Base-by-base conservation (phyloP, 1,284 basidiomycete species). In the Ustilago nuda region DNA sequence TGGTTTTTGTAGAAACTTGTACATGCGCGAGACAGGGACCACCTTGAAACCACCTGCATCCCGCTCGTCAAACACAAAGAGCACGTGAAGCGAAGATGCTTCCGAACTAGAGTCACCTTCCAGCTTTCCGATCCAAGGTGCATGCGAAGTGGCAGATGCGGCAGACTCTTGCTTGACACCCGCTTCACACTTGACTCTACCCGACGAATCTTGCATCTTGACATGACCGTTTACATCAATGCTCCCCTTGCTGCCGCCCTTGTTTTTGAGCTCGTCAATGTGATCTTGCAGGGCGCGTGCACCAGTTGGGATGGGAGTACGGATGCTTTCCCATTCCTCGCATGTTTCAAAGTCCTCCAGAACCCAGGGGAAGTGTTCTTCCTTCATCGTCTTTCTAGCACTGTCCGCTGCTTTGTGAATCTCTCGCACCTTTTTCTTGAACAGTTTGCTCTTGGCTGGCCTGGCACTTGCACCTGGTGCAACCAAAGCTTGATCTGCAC, bases 121-220 rank as follows among this genome's bases (percentile, higher is more conserved):
- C 4, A 85, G 77, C 70, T 84, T 84, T 17, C 84, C 84, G 51
- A 85, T 74, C 84, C 84, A 85, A 9, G 84, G 84, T 53, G 83
- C 80, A 56, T 85, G 82, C 32, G 76, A 70, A 5, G 72, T 61
- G 30, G 60, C 48, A 6, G 76, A 56, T 1, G 37, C 48, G 41
- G 62, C 56, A 1, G 61, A 57, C 32, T 77, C 75, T 50, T 61
- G 50, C 64, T 77, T 77, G 63, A 73, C 35, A 6, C 60, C 57
- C 4, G 56, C 17, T 41, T 77, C 70, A 4, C 32, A 6, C 53
- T 77, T 71, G 61, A 70, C 70, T 39, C 59, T 30, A 45, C 51
- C 50, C n/a, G 35, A 46, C 15, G 54, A 39, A 17, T 61, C 59
- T 19, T 59, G 54, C 65, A 60, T 75, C 13, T 63, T 72, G 39